These are phyloP conservation scores for Micromonas pusilla DNA, from an alignment of 139 green algal species.

Conservation along the genomic window DNA sequence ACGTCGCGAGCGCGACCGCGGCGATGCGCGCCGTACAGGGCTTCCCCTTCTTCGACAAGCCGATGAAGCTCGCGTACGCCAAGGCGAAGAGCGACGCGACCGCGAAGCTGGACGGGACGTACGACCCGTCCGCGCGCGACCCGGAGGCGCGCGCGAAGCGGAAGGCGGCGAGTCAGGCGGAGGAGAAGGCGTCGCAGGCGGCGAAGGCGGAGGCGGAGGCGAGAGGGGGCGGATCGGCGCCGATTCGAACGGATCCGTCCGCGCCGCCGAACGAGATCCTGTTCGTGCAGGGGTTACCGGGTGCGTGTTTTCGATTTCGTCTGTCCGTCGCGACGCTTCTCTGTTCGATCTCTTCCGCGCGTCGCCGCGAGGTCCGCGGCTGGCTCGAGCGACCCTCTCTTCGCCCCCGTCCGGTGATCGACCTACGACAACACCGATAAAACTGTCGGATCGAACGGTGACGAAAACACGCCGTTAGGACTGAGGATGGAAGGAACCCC, in stretches of 20 bases:
- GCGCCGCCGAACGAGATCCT: constrained; percentile 82
- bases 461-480: too few relatives aligned
- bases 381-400: too few relatives aligned
- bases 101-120: constrained; percentile 76
- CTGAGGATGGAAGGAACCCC: too few relatives aligned
- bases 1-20: constrained; percentile 66
- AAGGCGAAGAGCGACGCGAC: constrained; percentile 84
- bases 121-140: constrained; percentile 47
- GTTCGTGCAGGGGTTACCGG: constrained; percentile 89
- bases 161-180: not conserved
- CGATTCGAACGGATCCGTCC: constrained; percentile 18
- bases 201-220: not conserved
- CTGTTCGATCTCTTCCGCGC: too few relatives aligned
- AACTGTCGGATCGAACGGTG: too few relatives aligned
- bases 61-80: constrained; percentile 78
- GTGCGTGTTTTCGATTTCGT: too few relatives aligned
- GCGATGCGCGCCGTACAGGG: constrained; percentile 84
- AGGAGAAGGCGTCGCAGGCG: constrained; percentile 24
- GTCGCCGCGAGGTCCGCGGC: too few relatives aligned
- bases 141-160: not conserved
- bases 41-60: constrained; percentile 97
- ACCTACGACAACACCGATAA: too few relatives aligned
- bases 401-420: too few relatives aligned
- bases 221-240: not conserved
- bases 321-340: too few relatives aligned